These are phyloP conservation scores for Panus rudis DNA, from an alignment of 768 basidiomycete genomes.

Conservation along the genomic window DNA sequence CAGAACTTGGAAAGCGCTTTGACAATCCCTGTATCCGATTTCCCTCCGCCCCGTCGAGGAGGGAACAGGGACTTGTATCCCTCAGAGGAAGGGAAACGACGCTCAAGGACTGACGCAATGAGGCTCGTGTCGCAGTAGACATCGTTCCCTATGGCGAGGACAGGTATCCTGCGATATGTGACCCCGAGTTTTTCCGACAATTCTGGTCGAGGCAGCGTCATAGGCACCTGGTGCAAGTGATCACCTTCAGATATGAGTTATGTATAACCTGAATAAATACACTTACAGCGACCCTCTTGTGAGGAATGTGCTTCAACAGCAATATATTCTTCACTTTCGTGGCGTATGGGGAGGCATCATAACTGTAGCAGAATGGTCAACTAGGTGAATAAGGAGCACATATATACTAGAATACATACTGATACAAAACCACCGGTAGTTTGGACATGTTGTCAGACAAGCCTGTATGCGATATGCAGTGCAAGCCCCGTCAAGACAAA, in stretches of 20 bases:
- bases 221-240: constrained; percentile 35
- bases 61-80: constrained; percentile 45
- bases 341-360: constrained; percentile 19
- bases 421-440: constrained; percentile 7
- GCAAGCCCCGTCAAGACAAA: no score
- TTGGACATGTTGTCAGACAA: constrained; percentile 4
- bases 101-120: constrained; percentile 45
- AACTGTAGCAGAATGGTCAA: constrained; percentile 5
- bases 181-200: constrained; percentile 45
- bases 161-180: constrained; percentile 50
- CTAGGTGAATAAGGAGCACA: background rate
- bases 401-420: constrained; percentile 2
- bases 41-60: constrained; percentile 32
- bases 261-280: background rate
- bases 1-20: constrained; percentile 43
- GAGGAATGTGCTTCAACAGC: constrained; percentile 40
- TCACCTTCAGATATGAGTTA: background rate
- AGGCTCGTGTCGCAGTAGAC: constrained; percentile 55
- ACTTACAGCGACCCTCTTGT: constrained; percentile 42
- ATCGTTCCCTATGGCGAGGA: constrained; percentile 55
- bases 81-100: constrained; percentile 42
- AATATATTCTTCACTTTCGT: constrained; percentile 47
- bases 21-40: constrained; percentile 38
- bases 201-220: constrained; percentile 48
- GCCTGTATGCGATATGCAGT: no score